Conservation (phyloP, 164 flowering plant species). For the Aristolochia californica region DNA sequence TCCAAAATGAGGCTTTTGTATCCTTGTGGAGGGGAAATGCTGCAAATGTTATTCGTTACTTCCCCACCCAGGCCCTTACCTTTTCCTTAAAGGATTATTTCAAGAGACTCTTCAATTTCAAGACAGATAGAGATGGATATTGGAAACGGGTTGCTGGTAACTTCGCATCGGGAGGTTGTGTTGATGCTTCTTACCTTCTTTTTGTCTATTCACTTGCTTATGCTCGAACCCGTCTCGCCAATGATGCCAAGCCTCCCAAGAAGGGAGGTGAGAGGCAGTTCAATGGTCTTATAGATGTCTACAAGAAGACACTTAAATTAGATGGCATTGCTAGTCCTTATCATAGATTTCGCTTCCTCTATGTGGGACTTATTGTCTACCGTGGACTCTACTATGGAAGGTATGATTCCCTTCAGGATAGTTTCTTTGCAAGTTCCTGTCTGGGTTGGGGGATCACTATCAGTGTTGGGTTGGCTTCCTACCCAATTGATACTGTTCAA, state of each 20-base stretch:
- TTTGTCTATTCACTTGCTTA: too few species aligned
- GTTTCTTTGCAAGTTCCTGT: slow-evolving; percentile 33
- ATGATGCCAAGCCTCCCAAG: too few species aligned
- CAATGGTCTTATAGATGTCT: slow-evolving; percentile 12
- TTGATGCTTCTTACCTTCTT: slow-evolving; percentile 12
- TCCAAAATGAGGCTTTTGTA: slow-evolving; percentile 8
- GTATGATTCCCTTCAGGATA: slow-evolving; percentile 27
- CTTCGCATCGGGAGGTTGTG: slow-evolving; percentile 15
- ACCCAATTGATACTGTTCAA: too few species aligned
- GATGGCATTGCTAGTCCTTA: slow-evolving; percentile 13
- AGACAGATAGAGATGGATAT: too few species aligned
- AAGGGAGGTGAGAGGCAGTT: too few species aligned
- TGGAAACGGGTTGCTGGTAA: slow-evolving; percentile 17
- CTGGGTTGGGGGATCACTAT: slow-evolving; percentile 45
- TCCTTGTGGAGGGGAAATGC: slow-evolving; percentile 12
- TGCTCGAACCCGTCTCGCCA: too few species aligned
- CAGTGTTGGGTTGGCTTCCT: too few species aligned
- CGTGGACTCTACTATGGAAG: slow-evolving; percentile 15
- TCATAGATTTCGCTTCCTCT: slow-evolving; percentile 13
- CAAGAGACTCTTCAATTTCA: too few species aligned
- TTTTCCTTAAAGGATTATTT: slow-evolving; percentile 15
- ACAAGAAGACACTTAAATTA: slow-evolving; percentile 9
- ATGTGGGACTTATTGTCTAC: slow-evolving; percentile 13
- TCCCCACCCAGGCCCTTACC: slow-evolving; percentile 15
- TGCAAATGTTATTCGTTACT: slow-evolving; percentile 14